Evolutionary conservation across 345 rosid species (phyloP).

Genomic region (Moricandia moricandioides): DNA sequence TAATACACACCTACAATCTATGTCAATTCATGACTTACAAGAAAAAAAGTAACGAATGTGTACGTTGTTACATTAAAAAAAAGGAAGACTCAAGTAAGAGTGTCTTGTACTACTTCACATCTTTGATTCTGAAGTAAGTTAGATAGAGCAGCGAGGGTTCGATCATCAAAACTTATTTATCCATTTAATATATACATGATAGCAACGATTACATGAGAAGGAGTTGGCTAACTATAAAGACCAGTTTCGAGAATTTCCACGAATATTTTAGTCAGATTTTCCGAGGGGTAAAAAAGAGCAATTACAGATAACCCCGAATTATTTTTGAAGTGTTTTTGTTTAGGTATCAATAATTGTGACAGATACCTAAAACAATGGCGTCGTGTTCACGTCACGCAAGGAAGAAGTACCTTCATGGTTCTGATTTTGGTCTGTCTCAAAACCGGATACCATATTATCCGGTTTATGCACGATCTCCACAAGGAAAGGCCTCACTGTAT

Average conservation of each 20-base stretch:
- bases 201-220: slow-evolving; percentile 9
- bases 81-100: no score
- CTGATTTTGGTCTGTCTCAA: neutral
- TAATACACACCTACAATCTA: no score
- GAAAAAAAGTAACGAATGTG: no score
- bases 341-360: neutral
- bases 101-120: no score
- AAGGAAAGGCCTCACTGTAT: slow-evolving; percentile 52
- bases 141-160: no score
- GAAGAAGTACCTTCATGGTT: slow-evolving; percentile 6
- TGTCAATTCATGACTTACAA: no score
- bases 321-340: no score
- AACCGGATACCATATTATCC: slow-evolving; percentile 7
- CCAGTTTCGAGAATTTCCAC: neutral
- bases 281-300: no score
- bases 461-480: slow-evolving; percentile 40
- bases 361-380: slow-evolving; percentile 1
- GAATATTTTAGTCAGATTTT: slow-evolving; percentile 1
- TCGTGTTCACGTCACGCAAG: slow-evolving; percentile 28
- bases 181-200: no score
- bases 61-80: no score
- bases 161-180: neutral
- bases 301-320: no score
- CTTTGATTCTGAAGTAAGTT: no score
- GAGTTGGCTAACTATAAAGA: neutral